These are phyloP conservation scores for Phytophthora citricola DNA, from an alignment of 352 stramenopile species.

Conservation along the genomic window DNA sequence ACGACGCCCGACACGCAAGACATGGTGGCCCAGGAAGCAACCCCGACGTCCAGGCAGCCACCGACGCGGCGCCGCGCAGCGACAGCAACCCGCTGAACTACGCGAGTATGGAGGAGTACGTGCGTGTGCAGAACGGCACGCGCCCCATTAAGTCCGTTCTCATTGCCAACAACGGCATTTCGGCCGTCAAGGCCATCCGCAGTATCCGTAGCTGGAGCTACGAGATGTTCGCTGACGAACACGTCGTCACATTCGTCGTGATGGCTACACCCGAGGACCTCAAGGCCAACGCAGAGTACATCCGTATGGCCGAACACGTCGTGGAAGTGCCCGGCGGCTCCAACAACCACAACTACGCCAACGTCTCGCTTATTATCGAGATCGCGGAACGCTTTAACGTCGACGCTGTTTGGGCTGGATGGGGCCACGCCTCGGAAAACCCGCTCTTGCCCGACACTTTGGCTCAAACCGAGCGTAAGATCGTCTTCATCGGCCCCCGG, in stretches of 20 bases:
- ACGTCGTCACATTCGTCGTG: conserved; percentile 97
- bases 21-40: conserved; percentile 46
- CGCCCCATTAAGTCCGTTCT: conserved; percentile 97
- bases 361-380: conserved; percentile 99
- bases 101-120: conserved; percentile 92
- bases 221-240: conserved; percentile 97
- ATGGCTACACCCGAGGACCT: conserved; percentile 99
- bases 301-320: conserved; percentile 99
- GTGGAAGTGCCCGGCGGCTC: conserved; percentile 99
- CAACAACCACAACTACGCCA: conserved; percentile 99
- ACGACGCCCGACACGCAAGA: conserved; percentile 33
- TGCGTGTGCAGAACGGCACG: conserved; percentile 89
- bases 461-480: conserved; percentile 88
- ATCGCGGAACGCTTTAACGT: conserved; percentile 96
- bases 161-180: conserved; percentile 99
- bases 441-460: conserved; percentile 96
- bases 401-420: conserved; percentile 98
- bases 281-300: conserved; percentile 99
- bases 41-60: not conserved
- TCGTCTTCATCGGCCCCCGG: conserved; percentile 98
- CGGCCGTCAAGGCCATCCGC: conserved; percentile 99
- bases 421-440: conserved; percentile 99
- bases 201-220: conserved; percentile 99
- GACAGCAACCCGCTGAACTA: conserved; percentile 84
- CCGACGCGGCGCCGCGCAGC: conserved; percentile 39